Evolutionary conservation across 768 basidiomycete genomes (phyloP).

Genomic region (Gyrodon lividus): DNA sequence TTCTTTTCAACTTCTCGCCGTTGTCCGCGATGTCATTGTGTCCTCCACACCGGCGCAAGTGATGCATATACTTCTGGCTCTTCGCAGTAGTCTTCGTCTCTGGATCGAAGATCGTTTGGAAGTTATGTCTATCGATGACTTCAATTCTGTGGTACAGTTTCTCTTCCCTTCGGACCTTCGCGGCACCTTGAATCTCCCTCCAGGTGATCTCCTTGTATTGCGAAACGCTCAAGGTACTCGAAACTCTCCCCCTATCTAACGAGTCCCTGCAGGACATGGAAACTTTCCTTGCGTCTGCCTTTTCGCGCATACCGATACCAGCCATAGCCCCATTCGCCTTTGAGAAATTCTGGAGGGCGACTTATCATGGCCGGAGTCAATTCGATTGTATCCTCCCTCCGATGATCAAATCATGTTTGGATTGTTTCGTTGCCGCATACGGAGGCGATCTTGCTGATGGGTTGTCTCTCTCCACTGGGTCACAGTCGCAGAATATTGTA

Average conservation of each 20-base stretch:
- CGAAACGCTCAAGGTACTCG: conserved; percentile 40
- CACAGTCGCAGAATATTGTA: conserved; percentile 34
- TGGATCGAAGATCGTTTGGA: conserved; percentile 54
- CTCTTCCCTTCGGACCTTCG: neutral
- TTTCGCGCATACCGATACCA: conserved; percentile 45
- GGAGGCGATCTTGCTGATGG: conserved; percentile 49
- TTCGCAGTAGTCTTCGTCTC: conserved; percentile 40
- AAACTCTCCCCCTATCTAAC: conserved; percentile 37
- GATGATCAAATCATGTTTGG: conserved; percentile 43
- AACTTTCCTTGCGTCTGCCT: conserved; percentile 50
- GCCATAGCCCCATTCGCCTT: conserved; percentile 54
- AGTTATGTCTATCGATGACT: conserved; percentile 42
- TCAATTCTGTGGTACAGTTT: conserved; percentile 46
- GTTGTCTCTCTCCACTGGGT: conserved; percentile 37
- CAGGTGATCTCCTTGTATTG: conserved; percentile 44
- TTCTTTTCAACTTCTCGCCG: conserved; percentile 38
- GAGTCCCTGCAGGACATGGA: conserved; percentile 42
- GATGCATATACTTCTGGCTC: conserved; percentile 34
- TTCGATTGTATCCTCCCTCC: conserved; percentile 40
- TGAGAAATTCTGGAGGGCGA: conserved; percentile 55
- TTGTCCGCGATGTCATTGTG: conserved; percentile 34
- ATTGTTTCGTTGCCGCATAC: conserved; percentile 45
- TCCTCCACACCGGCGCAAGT: conserved; percentile 28
- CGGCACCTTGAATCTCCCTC: neutral
- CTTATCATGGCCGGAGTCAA: conserved; percentile 45